A percentile compares a stretch with the other conserved stretches of the same genome.
These are phyloP conservation scores for Penicillium lagena DNA, from an alignment of 495 filamentous ascomycete species.

Conservation along the genomic window DNA sequence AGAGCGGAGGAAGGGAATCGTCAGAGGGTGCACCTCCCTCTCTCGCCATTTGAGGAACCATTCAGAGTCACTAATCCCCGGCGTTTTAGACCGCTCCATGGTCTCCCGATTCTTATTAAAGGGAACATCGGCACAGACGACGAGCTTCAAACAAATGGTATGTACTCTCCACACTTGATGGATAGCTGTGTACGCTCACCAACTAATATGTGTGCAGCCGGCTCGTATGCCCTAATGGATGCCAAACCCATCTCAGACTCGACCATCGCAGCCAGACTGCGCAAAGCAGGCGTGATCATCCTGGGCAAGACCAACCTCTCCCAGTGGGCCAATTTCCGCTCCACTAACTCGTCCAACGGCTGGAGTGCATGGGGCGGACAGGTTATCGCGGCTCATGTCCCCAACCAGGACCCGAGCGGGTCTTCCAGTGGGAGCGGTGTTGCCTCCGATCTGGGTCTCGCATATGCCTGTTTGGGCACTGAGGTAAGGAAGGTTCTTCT, in stretches of 20 bases:
- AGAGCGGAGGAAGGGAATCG: too few relatives aligned
- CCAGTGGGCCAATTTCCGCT: conserved; percentile 51
- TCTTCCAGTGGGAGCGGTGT: conserved; percentile 49
- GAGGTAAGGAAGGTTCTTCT: conserved; percentile 15
- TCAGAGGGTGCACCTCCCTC: too few relatives aligned
- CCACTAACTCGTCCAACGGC: conserved; percentile 42
- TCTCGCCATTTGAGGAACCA: too few relatives aligned
- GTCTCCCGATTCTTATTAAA: conserved; percentile 64
- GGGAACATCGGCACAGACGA: conserved; percentile 61
- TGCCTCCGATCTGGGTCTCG: conserved; percentile 41
- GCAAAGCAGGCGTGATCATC: conserved; percentile 45
- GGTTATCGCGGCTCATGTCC: conserved; percentile 42
- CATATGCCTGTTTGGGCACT: conserved; percentile 42
- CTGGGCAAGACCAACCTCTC: conserved; percentile 50
- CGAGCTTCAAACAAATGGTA: conserved; percentile 49
- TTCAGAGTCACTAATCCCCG: background rate
- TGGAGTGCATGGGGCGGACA: conserved; percentile 51
- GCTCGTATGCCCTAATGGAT: conserved; percentile 51
- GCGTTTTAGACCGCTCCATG: conserved; percentile 47
- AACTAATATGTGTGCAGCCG: conserved; percentile 14
- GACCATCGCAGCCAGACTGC: conserved; percentile 38
- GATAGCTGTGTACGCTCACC: too few relatives aligned
- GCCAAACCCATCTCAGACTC: conserved; percentile 41
- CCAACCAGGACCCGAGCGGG: conserved; percentile 46
- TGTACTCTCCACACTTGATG: too few relatives aligned